phyloP scores from a whole-genome alignment of 1,284 basidiomycete genomes.

The Papiliotrema nemorosa region DNA sequence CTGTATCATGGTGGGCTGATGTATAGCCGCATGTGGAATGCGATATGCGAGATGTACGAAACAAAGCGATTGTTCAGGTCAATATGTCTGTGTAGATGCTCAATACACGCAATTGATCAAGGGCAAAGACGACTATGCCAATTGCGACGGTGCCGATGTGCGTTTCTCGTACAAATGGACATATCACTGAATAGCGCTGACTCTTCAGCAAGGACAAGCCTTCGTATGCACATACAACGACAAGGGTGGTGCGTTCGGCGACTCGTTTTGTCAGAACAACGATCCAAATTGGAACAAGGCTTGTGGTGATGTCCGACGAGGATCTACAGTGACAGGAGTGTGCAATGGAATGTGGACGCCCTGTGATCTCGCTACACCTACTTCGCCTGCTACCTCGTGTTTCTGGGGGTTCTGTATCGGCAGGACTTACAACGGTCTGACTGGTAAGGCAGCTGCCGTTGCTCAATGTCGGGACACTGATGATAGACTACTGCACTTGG shows the following conservation, averaged over 20 bases:
- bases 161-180: background rate
- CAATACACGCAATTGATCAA: slow-evolving; percentile 1
- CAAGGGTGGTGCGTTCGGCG: background rate
- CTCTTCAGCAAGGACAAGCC: slow-evolving; percentile 3
- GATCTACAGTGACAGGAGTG: background rate
- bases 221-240: slow-evolving; percentile 4
- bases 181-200: background rate
- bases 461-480: no score
- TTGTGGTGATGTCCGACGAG: background rate
- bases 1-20: no score
- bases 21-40: no score
- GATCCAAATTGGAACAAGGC: slow-evolving; percentile 2
- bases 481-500: slow-evolving; percentile 6
- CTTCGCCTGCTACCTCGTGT: background rate
- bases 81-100: slow-evolving; percentile 6
- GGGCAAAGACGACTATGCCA: slow-evolving; percentile 1
- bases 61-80: no score
- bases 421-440: background rate
- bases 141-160: slow-evolving; percentile 8
- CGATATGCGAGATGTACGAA: no score
- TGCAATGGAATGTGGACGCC: slow-evolving; percentile 1
- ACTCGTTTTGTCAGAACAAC: slow-evolving; percentile 2
- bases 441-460: background rate
- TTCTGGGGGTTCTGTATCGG: slow-evolving; percentile 5
- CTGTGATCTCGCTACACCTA: background rate